Conservation (phyloP, 108 stramenopile genomes). For the Conticribra weissflogii region DNA sequence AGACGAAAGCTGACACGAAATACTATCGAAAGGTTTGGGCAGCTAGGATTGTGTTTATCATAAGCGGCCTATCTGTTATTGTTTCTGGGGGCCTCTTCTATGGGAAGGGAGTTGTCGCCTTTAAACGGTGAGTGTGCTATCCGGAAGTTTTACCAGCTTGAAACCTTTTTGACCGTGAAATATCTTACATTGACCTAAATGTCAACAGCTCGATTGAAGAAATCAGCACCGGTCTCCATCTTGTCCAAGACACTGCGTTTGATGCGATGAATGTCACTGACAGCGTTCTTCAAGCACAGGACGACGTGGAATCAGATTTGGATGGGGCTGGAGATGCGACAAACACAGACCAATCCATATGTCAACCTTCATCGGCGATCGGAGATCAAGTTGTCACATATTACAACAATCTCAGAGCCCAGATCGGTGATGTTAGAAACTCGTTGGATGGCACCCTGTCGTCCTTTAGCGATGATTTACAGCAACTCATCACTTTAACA, state of each 20-base stretch:
- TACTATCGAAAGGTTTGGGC: conserved; percentile 23
- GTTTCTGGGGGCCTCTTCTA: conserved; percentile 20
- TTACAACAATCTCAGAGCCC: neutral
- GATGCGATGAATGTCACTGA: conserved; percentile 20
- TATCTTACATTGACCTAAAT: neutral
- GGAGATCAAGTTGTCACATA: no score
- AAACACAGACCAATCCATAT: conserved; percentile 3
- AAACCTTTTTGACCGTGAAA: neutral
- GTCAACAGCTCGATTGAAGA: neutral
- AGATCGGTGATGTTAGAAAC: conserved; percentile 15
- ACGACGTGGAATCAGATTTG: conserved; percentile 3
- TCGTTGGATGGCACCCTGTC: conserved; percentile 16
- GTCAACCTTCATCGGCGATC: no score
- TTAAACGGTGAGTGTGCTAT: neutral
- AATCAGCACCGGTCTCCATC: conserved; percentile 2
- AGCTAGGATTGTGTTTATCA: neutral
- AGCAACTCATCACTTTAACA: conserved; percentile 10
- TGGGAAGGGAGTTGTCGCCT: conserved; percentile 15
- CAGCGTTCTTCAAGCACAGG: conserved; percentile 7
- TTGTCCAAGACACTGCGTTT: conserved; percentile 16
- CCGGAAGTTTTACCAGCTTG: no score
- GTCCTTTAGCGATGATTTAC: conserved; percentile 24
- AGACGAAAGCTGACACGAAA: conserved; percentile 5
- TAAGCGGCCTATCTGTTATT: conserved; percentile 10
- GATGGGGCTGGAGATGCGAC: no score